phyloP scores from a whole-genome alignment of 2,329 filamentous ascomycete species.

The Paradendryphiella salina region DNA sequence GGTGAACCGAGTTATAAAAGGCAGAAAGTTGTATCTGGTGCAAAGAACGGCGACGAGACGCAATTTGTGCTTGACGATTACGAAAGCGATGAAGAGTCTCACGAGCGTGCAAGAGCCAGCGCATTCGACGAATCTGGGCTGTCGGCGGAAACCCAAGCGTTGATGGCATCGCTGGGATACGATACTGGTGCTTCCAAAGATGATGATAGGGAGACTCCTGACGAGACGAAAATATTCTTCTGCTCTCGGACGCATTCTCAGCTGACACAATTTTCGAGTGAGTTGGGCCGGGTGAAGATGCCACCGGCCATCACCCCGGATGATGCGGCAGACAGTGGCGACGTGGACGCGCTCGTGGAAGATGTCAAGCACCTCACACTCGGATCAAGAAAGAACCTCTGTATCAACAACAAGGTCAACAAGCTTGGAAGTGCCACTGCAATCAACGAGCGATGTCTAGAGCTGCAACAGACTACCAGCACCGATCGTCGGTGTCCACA shows the following conservation, averaged over 20 bases:
- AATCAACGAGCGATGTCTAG: slow-evolving; percentile 91
- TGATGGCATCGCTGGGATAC: slow-evolving; percentile 65
- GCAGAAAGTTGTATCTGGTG: slow-evolving; percentile 26
- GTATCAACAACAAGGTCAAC: slow-evolving; percentile 83
- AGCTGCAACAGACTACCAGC: slow-evolving; percentile 74
- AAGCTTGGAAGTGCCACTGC: slow-evolving; percentile 70
- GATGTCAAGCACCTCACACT: slow-evolving; percentile 78
- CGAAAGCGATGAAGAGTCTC: slow-evolving; percentile 62
- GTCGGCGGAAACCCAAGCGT: slow-evolving; percentile 73
- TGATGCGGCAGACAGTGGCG: slow-evolving; percentile 8
- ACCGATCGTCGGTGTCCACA: slow-evolving; percentile 73
- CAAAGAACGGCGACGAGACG: slow-evolving; percentile 55
- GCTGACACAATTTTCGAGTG: slow-evolving; percentile 81
- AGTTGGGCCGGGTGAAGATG: slow-evolving; percentile 76
- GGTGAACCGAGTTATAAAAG: slow-evolving; percentile 56
- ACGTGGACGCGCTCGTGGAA: slow-evolving; percentile 53
- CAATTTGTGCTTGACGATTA: slow-evolving; percentile 79
- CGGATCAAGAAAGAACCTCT: slow-evolving; percentile 83
- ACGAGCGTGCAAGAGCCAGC: slow-evolving; percentile 21
- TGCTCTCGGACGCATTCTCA: slow-evolving; percentile 94
- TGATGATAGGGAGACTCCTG: slow-evolving; percentile 56
- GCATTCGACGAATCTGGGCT: slow-evolving; percentile 53
- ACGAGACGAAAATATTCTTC: slow-evolving; percentile 84
- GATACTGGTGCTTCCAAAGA: slow-evolving; percentile 45
- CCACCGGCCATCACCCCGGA: slow-evolving; percentile 64